Percentiles rank a stretch among this genome's conserved stretches.
Conservation (phyloP, 257 asterid species). For the Petunia axillaris region DNA sequence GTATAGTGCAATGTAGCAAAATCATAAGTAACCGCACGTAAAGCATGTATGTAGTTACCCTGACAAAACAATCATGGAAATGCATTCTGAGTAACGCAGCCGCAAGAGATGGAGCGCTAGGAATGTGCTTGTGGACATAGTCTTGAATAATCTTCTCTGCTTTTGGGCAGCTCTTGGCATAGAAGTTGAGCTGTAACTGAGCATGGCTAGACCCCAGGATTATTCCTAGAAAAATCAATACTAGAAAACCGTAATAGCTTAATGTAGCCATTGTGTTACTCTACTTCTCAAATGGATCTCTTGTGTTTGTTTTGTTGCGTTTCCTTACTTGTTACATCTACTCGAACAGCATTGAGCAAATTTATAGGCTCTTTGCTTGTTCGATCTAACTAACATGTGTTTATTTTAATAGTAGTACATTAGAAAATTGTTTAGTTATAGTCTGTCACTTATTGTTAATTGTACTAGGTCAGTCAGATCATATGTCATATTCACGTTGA, state of each 20-base stretch:
- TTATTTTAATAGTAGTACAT: not conserved
- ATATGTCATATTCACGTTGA: conserved; percentile 22
- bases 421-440: not conserved
- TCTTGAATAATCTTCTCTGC: conserved; percentile 59
- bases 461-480: not conserved
- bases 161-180: conserved; percentile 55
- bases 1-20: not conserved
- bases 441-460: not conserved
- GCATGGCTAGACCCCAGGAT: conserved; percentile 35
- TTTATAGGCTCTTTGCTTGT: not conserved
- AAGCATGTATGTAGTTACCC: conserved; percentile 27
- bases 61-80: conserved; percentile 47
- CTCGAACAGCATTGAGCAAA: not conserved
- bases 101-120: conserved; percentile 65
- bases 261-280: conserved; percentile 33
- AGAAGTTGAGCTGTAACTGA: conserved; percentile 50
- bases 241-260: conserved; percentile 15
- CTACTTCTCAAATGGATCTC: not conserved
- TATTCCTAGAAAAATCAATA: conserved; percentile 29
- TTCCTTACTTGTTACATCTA: not conserved
- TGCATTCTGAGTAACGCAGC: conserved; percentile 52
- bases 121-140: conserved; percentile 53
- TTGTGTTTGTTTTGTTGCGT: not conserved
- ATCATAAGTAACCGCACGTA: not conserved
- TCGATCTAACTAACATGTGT: not conserved